Conservation (phyloP, 495 filamentous ascomycete species). For the Annulohypoxylon moriforme region DNA sequence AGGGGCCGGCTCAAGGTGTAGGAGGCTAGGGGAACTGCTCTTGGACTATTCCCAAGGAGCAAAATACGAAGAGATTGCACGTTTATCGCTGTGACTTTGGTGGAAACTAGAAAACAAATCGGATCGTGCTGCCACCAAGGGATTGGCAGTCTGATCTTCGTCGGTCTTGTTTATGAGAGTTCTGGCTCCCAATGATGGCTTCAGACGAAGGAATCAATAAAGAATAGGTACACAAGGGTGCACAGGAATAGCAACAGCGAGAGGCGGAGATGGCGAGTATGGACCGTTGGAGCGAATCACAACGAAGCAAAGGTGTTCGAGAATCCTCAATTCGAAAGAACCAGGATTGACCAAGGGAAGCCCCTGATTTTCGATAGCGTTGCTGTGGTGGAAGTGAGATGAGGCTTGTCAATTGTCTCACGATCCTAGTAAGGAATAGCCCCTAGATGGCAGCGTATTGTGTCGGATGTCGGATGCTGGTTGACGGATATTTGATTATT, state of each 20-base stretch:
- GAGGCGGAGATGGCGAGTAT: slow-evolving; percentile 15
- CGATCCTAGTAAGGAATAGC: slow-evolving; percentile 33
- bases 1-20: background rate
- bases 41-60: background rate
- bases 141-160: slow-evolving; percentile 35
- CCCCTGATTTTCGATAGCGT: slow-evolving; percentile 36
- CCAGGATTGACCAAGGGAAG: slow-evolving; percentile 23
- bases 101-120: slow-evolving; percentile 27
- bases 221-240: slow-evolving; percentile 25
- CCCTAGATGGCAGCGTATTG: slow-evolving; percentile 29
- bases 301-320: slow-evolving; percentile 10
- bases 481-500: slow-evolving; percentile 10
- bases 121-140: slow-evolving; percentile 21
- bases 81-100: slow-evolving; percentile 1
- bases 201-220: slow-evolving; percentile 28
- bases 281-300: slow-evolving; percentile 13
- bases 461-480: slow-evolving; percentile 22
- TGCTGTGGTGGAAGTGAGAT: slow-evolving; percentile 31
- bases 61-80: slow-evolving; percentile 13
- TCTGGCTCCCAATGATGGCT: background rate
- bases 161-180: slow-evolving; percentile 40
- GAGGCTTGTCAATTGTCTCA: slow-evolving; percentile 41
- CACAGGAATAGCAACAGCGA: slow-evolving; percentile 39
- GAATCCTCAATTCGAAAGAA: slow-evolving; percentile 8
- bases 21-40: background rate